Evolutionary conservation across 768 basidiomycete species (phyloP).

Genomic region (Solioccasus polychromus): DNA sequence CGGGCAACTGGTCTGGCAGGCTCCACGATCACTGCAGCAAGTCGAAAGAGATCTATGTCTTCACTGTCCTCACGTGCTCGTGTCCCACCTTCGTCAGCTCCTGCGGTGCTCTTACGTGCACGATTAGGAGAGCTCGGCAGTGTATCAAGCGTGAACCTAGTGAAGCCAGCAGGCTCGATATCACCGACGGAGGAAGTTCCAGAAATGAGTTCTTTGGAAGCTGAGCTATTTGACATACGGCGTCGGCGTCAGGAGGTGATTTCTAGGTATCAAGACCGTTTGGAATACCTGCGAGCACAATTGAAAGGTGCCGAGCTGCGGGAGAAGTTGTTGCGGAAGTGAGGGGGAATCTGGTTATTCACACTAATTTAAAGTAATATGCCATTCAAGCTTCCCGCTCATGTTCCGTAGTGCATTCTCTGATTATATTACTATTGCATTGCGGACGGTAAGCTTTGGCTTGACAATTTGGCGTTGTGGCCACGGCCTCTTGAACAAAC

Average conservation of each 20-base stretch:
- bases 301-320: conserved; percentile 81
- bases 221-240: conserved; percentile 68
- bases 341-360: conserved; percentile 14
- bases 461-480: too few species aligned
- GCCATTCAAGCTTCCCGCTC: conserved; percentile 8
- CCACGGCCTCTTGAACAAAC: too few species aligned
- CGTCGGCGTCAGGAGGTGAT: conserved; percentile 68
- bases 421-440: conserved; percentile 4
- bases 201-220: conserved; percentile 40
- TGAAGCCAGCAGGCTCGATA: conserved; percentile 35
- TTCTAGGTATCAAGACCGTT: conserved; percentile 66
- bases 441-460: background rate
- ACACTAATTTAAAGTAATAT: background rate
- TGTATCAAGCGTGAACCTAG: conserved; percentile 48
- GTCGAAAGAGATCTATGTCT: conserved; percentile 59
- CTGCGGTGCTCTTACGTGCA: conserved; percentile 28
- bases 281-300: conserved; percentile 80
- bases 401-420: conserved; percentile 17
- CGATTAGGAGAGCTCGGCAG: conserved; percentile 36
- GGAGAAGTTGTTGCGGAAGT: conserved; percentile 73
- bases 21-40: conserved; percentile 33
- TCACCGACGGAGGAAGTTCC: conserved; percentile 33
- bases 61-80: conserved; percentile 53
- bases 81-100: conserved; percentile 33
- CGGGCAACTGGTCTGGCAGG: conserved; percentile 31